Evolutionary conservation across 805 yeast species (phyloP), one percentile per base, ranked within the genome.

Genomic region (Candida tammaniensis): DNA sequence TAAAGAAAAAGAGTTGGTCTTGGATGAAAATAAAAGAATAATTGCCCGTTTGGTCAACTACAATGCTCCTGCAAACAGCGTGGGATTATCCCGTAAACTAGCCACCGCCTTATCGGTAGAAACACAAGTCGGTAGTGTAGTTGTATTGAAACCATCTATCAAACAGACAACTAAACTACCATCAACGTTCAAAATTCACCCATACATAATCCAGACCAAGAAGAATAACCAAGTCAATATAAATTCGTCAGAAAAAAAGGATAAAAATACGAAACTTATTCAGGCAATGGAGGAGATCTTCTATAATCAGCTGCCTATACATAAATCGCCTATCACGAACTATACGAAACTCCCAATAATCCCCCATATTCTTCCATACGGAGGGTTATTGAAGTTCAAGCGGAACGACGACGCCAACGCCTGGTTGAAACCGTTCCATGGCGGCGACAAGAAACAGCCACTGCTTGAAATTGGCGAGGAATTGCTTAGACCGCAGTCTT

Each of bases 341-440:
- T 63, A 60, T 17, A 50, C 69, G 33, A 74, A 72, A 40, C 43
- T 84, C 1, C 87, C 89, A 1, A 48, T 55, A 0, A 54, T 75
- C 2, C 67, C 75, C 1, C 52, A 52, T 0, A 42, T 59, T 1
- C 52, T 82, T 13, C 81, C 85, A 0, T 43, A 61, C 26, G 93
- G 94, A 10, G 89, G 83, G 0, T 33, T 74, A 5, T 32, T 84
- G 17, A 74, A 68, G 35, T 64, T 80, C 44, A 74, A 72, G 36
- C 57, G 55, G 33, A 61, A 59, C 29, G 72, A 65, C 26, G 78
- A 75, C 5, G 7, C 33, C 7, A 48, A 47, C 29, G 55, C 68
- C 4, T 78, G 82, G 74, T 36, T 70, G 5, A 43, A 54, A 8
- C 58, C 57, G 25, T 47, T 65, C 19, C 6, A 5, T 16, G 47